Base-by-base conservation (phyloP, 2,329 filamentous ascomycete genomes). In the Rhynchosporium secalis region DNA sequence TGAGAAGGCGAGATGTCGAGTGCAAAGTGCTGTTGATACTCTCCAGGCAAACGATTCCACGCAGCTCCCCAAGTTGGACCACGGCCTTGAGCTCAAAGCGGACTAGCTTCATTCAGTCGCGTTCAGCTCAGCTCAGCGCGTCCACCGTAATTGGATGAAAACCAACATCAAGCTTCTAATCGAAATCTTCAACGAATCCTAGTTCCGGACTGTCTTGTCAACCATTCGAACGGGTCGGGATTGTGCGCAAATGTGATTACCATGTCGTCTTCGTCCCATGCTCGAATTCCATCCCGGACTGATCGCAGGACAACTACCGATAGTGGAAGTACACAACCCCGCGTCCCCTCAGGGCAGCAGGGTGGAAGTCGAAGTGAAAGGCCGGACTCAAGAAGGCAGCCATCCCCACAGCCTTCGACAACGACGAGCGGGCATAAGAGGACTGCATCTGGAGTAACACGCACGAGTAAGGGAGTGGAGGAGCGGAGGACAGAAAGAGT, bases 401-500 rank as follows among this genome's bases (percentile, higher is more conserved):
- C 67, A 26, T 74, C 72, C 20, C 71, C 73, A 7, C 67, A 68
- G 41, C 59, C 70, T 15, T 68, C 65, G 48, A 45, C 51, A 28
- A 38, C 59, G 15, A 40, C 65, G 20, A 65, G 63, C 43, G 61
- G 80, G 3, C 84, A 87, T 71, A 86, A 85, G 75, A 80, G 84
- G 60, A 79, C 80, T 20, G 78, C 83, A 1, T 88, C 86, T 13
- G 82, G 81, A 10, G 80, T 83, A 1, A 78, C 85, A 56, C 76
- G 80, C 3, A 73, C 75, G 20, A 82, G 78, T 72, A 78, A 80
- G 67, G 75, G 74, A 47, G 74, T 78, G 38, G 78, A 75, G 36
- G 73, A 75, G 61, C 76, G 84, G 65, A 78, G 83, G 71, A 86
- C 81, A 7, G 86, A 88, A 74, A 80, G 78, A 71, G 72, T 80